phyloP scores from a whole-genome alignment of 1,284 basidiomycete genomes.

The Bjerkandera adusta region DNA sequence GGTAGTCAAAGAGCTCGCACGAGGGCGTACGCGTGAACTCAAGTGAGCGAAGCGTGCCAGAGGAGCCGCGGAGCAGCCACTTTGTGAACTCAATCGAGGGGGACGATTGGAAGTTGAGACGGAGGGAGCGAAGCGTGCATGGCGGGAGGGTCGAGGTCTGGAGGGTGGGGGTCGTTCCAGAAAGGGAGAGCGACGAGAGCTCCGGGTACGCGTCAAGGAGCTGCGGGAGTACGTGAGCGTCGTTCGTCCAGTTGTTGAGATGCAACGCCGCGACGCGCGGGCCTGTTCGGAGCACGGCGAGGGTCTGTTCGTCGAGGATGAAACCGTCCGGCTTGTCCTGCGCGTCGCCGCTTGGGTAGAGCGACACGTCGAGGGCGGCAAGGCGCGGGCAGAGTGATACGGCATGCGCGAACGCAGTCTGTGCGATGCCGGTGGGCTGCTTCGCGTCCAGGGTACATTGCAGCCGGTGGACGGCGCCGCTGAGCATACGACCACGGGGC shows the following conservation, averaged over 20 bases:
- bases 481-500: conserved; percentile 46
- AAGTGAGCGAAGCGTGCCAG: conserved; percentile 44
- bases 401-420: conserved; percentile 53
- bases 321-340: conserved; percentile 45
- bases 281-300: conserved; percentile 50
- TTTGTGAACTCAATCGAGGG: conserved; percentile 59
- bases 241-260: conserved; percentile 70
- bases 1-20: conserved; percentile 46
- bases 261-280: conserved; percentile 54
- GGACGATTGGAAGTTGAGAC: conserved; percentile 57
- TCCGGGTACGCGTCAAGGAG: conserved; percentile 61
- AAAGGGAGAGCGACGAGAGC: conserved; percentile 52
- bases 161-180: conserved; percentile 55
- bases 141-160: conserved; percentile 39
- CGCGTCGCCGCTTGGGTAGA: conserved; percentile 50
- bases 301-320: conserved; percentile 52
- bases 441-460: conserved; percentile 61
- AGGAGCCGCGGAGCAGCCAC: conserved; percentile 65
- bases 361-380: conserved; percentile 48
- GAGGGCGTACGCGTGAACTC: conserved; percentile 59
- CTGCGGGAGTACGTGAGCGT: conserved; percentile 53
- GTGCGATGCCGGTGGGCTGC: conserved; percentile 55
- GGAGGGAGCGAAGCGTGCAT: conserved; percentile 46
- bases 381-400: conserved; percentile 59
- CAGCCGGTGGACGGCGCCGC: conserved; percentile 50